Base-by-base conservation (phyloP, 2,329 filamentous ascomycete species). In the Uncinocarpus reesii region DNA sequence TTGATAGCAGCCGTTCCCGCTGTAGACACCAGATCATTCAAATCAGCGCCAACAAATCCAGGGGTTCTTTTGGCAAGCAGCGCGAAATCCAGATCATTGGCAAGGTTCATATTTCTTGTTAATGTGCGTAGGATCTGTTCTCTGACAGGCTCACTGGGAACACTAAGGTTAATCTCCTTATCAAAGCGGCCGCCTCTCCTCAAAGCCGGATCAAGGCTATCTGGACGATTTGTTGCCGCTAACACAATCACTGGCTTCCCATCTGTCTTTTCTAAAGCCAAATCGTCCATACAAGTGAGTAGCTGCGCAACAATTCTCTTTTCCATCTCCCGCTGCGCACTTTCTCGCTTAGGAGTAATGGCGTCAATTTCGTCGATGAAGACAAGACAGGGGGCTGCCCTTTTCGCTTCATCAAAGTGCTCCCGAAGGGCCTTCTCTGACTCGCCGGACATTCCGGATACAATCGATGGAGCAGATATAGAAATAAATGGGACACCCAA, bases 351-450 rank as follows among this genome's bases (percentile, higher is more conserved):
- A 0, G 86, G 85, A 42, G 88, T 86, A 58, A 96, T 92, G 3
- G 84, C 83, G 64, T 98, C 89, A 45, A 96, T 86, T 57, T 95
- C 84, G 56, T 95, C 88, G 49, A 96, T 84, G 60, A 95, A 93
- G 3, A 98, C 76, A 4, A 98, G 73, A 59, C 87, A 94, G 0
- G 92, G 92, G 0, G 90, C 89, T 31, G 89, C 75, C 48, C 79
- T 77, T 62, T 86, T 86, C 0, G 92, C 92, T 60, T 92, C 86
- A 10, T 96, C 89, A 52, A 93, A 93, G 41, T 87, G 75, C 55
- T 90, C 85, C 29, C 86, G 75, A 23, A 94, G 78, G 52, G 87
- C 86, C 69, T 89, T 89, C 64, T 94, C 86, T 0, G 85, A 90
- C 61, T 92, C 87, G 57, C 86, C 86, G 28, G 85, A 92, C 80